Base-by-base conservation (phyloP, 495 filamentous ascomycete genomes). In the Xylaria telfairii region DNA sequence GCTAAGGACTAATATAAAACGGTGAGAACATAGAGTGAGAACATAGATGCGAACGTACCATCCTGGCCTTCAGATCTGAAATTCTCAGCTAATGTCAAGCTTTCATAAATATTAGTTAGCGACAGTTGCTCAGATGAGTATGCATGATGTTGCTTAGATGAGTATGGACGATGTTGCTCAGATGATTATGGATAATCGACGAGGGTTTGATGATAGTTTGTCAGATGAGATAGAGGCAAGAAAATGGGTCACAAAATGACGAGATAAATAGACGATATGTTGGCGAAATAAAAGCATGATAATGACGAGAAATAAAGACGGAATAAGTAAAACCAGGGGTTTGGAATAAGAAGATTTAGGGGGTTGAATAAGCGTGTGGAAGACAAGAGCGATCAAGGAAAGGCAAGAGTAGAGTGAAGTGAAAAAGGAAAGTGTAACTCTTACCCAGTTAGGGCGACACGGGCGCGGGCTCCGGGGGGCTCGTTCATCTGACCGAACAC, bases 401-500 rank as follows among this genome's bases (percentile, higher is more conserved):
- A n/a, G 15, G 28, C 49, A n/a, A 59, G 37, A 46, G 61, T n/a
- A n/a, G n/a, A 59, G 51, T 34, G 34, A 42, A 42, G 10, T 24
- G 41, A 70, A 41, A 85, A 81, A n/a, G 32, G 30, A 39, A 57
- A 59, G 49, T 19, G 85, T 91, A 39, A 37, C 47, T 51, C 56
- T 42, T 62, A 62, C 59, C 60, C 96, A 82, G 96, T 99, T 77
- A 99, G 92, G 82, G 96, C 96, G 81, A 99, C 96, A 95, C 96
- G 96, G 82, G 96, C 96, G 93, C 96, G 96, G 83, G 96, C 96
- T 88, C 96, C 96, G 71, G 96, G 96, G 82, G 96, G 96, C 87
- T 99, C 96, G 90, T 99, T 98, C 96, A 99, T 99, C 88, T 99
- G 96, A 89, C 96, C 96, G 89, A 99, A 99, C 74, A 98, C 96